Conservation (phyloP, 139 green algal species). For the Coelastrella sp. region DNA sequence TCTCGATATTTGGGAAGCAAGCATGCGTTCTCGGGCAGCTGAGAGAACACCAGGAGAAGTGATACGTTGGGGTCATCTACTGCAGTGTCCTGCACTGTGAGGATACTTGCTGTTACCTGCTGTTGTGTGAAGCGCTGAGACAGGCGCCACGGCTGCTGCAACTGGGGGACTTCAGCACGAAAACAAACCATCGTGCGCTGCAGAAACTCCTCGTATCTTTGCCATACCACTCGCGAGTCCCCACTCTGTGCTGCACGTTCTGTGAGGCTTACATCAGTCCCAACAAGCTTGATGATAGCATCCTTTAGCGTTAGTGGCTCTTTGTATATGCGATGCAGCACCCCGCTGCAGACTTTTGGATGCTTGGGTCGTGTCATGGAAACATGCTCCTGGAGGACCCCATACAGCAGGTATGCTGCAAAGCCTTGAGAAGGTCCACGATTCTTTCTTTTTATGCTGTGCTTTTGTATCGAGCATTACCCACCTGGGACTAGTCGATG, state of each 20-base stretch:
- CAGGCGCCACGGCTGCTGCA: constrained; percentile 40
- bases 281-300: not conserved
- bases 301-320: not conserved
- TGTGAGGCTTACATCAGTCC: not conserved
- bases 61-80: too few species aligned
- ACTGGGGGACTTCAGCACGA: not conserved
- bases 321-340: constrained; percentile 22
- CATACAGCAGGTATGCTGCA: not conserved
- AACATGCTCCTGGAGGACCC: not conserved
- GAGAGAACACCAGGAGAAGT: not conserved
- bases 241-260: not conserved
- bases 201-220: constrained; percentile 1
- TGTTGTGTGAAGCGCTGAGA: constrained; percentile 43
- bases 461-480: too few species aligned
- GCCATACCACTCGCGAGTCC: not conserved
- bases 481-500: too few species aligned
- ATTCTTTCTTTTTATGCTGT: too few species aligned
- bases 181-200: constrained; percentile 36
- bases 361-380: not conserved
- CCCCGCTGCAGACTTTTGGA: not conserved
- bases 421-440: too few species aligned
- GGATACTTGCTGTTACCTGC: not conserved
- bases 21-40: too few species aligned
- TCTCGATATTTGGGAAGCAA: too few species aligned
- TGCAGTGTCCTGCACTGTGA: not conserved